Percentiles rank a stretch among this genome's conserved stretches.
Conservation (phyloP, 768 basidiomycete genomes). For the Amanita phalloides region DNA sequence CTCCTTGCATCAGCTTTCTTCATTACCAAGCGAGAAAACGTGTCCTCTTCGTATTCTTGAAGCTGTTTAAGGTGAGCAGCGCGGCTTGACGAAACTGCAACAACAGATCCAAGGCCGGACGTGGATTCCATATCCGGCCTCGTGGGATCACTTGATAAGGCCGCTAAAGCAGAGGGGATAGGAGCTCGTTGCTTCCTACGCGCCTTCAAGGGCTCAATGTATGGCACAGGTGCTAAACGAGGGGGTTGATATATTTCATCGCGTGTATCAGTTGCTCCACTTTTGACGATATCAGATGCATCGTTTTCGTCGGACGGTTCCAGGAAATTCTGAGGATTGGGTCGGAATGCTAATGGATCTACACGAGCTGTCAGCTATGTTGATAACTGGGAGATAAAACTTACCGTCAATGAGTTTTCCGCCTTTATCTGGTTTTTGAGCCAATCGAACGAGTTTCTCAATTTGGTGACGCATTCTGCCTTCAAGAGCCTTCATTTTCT, state of each 20-base stretch:
- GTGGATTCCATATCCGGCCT: constrained; percentile 64
- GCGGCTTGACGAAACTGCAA: constrained; percentile 49
- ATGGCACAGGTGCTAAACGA: constrained; percentile 82
- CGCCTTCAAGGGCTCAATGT: constrained; percentile 40
- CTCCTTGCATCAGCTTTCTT: constrained; percentile 76
- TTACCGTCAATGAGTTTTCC: constrained; percentile 47
- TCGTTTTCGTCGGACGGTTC: constrained; percentile 27
- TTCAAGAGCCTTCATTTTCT: constrained; percentile 82
- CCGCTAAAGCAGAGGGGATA: constrained; percentile 55
- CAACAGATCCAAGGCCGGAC: constrained; percentile 57
- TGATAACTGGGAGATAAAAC: constrained; percentile 9
- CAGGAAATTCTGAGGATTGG: constrained; percentile 73
- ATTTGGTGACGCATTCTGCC: constrained; percentile 89
- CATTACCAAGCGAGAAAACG: constrained; percentile 85
- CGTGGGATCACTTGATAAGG: constrained; percentile 54
- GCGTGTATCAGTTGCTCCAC: constrained; percentile 10
- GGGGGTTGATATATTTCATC: constrained; percentile 76
- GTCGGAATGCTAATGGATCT: constrained; percentile 91
- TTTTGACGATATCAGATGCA: constrained; percentile 9
- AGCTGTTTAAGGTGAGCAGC: constrained; percentile 73
- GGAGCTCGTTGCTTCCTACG: constrained; percentile 40
- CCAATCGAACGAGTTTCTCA: constrained; percentile 80
- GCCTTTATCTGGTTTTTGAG: constrained; percentile 22
- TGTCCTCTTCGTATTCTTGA: constrained; percentile 88
- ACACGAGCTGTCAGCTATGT: background rate